Percentiles rank a stretch among this genome's conserved stretches.
Conservation (phyloP, 2,329 filamentous ascomycete genomes). For the Pyrenochaeta sp. region DNA sequence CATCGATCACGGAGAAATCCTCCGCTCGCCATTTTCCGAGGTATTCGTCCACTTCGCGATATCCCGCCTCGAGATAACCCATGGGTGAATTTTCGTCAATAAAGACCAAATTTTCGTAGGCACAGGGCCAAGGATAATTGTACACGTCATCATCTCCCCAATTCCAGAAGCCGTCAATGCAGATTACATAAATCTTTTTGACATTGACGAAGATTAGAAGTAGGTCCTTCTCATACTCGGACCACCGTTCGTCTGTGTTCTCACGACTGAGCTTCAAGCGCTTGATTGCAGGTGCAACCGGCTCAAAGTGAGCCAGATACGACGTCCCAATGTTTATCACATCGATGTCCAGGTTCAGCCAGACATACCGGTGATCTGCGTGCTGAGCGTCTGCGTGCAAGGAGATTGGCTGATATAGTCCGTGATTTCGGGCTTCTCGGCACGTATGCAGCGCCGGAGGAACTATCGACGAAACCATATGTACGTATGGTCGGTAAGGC, state of each 20-base stretch:
- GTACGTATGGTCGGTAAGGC: not conserved
- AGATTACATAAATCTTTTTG: no score
- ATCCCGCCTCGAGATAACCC: no score
- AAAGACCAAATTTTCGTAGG: no score
- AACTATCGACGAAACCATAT: conserved; percentile 8
- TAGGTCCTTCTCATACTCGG: no score
- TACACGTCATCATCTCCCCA: no score
- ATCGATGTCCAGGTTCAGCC: conserved; percentile 13
- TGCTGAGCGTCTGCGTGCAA: conserved; percentile 87
- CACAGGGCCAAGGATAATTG: no score
- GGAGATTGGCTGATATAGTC: conserved; percentile 57
- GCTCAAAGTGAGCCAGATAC: not conserved
- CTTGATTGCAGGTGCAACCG: conserved; percentile 7
- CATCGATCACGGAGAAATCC: no score
- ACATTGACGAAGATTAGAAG: no score
- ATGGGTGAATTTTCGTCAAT: no score
- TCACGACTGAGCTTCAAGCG: conserved; percentile 9
- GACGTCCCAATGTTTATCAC: conserved; percentile 6
- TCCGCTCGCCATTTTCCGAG: no score
- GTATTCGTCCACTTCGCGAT: no score
- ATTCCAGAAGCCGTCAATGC: no score
- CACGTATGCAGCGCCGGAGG: conserved; percentile 13
- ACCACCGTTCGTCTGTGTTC: not conserved
- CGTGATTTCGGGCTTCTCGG: conserved; percentile 13
- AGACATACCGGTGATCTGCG: conserved; percentile 48